Evolutionary conservation across 495 filamentous ascomycete genomes (phyloP).

Genomic region (Podospora appendiculata): DNA sequence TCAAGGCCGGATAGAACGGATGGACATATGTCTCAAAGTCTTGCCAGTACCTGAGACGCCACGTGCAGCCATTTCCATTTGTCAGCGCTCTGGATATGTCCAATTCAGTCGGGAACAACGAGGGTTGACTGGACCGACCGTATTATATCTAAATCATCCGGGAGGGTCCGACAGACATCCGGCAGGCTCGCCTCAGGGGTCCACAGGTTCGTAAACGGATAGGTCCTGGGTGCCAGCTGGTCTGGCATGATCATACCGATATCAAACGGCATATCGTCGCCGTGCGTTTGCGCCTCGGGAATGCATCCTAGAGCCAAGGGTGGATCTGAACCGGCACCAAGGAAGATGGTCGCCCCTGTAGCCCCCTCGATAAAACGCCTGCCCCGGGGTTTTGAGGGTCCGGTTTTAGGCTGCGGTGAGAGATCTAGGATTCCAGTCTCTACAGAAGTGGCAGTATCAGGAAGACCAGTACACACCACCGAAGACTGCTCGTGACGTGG

Average conservation of each 20-base stretch:
- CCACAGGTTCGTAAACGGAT: slow-evolving; percentile 1
- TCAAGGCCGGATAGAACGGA: not conserved
- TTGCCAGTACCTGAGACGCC: not conserved
- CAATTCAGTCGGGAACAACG: too few relatives aligned
- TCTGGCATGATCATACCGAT: not conserved
- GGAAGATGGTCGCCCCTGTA: not conserved
- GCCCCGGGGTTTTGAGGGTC: not conserved
- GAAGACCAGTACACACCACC: too few relatives aligned
- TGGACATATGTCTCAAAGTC: slow-evolving; percentile 1
- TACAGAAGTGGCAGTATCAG: too few relatives aligned
- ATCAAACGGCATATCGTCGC: not conserved
- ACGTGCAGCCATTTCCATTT: too few relatives aligned
- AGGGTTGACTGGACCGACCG: not conserved
- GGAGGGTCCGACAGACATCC: slow-evolving; percentile 1
- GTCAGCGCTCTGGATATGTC: too few relatives aligned
- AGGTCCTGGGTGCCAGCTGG: not conserved
- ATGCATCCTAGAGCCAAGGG: not conserved
- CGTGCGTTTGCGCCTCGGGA: not conserved
- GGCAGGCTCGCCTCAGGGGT: not conserved
- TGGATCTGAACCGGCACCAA: not conserved
- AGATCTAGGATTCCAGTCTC: too few relatives aligned
- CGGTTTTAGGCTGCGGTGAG: not conserved
- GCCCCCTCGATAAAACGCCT: not conserved
- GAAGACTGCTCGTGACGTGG: not conserved
- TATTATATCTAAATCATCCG: not conserved